Evolutionary conservation across 163 green algal species (phyloP), one percentile per base, ranked within the genome.

Genomic region (Prototheca cutis): DNA sequence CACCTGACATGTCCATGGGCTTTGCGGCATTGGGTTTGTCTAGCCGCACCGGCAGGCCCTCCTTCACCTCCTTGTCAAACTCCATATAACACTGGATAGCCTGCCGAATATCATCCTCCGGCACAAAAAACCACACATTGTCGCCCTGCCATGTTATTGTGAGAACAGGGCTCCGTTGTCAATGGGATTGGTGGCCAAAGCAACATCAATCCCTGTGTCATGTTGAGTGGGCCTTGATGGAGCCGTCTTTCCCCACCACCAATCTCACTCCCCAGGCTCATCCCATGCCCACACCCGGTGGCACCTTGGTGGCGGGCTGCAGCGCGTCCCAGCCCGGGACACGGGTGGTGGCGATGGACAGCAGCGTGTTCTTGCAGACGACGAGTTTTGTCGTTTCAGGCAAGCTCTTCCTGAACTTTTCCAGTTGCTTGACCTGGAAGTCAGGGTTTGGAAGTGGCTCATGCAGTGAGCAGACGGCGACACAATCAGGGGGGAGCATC

Each of bases 111-210:
- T 64, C 53, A 24, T 93, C 85, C 66, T 95, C 87, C 19, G 69
- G 53, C 19, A 89, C 67, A 72, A 96, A 96, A 10, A 96, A 62
- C 85, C 86, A 96, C 0, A 80, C 83, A 61, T 95, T 96, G 65
- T 93, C 84, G 24, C 83, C 81, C 80, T 88, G 72, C 59, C 53
- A 23, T 21, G 23, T 34, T 40, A 10, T 15, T 36, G 23, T 15
- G 10, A 56, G 49, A 51, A 19, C 10, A 21, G 10, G 42, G 10
- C 10, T n/a, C 18, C 25, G 6, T 1, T 1, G 36, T 45, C 36
- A 45, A 10, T 21, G 36, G 36, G 17, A 45, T 10, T 45, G 36
- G 13, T 45, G 36, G 13, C 36, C 36, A 45, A 15, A 45, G 17
- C 13, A 45, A 15, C 13, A 45, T 45, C n/a, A n/a, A n/a, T n/a